Percentiles rank a stretch among this genome's conserved stretches.
These are phyloP conservation scores for Luvunga scandens DNA, from an alignment of 345 rosid genomes.

Conservation along the genomic window DNA sequence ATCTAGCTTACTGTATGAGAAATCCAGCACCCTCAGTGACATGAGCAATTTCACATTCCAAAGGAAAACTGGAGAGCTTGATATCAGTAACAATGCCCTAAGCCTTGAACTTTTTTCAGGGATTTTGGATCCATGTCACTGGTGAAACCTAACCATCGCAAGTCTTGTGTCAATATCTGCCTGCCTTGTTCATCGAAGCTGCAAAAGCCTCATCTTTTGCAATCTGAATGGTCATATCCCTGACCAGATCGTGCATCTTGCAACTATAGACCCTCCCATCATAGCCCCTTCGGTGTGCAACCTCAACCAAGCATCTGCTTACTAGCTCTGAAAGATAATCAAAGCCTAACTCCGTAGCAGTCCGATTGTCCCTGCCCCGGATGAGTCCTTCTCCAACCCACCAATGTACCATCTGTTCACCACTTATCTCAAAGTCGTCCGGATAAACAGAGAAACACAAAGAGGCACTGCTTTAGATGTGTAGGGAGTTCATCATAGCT, in stretches of 20 bases:
- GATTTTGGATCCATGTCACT: slow-evolving; percentile 15
- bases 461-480: slow-evolving; percentile 52
- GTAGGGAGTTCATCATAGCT: slow-evolving; percentile 69
- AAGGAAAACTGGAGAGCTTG: slow-evolving; percentile 2
- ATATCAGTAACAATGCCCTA: slow-evolving; percentile 22
- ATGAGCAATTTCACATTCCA: not conserved
- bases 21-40: slow-evolving; percentile 32
- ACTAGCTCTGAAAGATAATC: slow-evolving; percentile 46
- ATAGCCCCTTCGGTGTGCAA: slow-evolving; percentile 44
- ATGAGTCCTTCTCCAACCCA: slow-evolving; percentile 69
- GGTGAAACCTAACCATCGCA: slow-evolving; percentile 23
- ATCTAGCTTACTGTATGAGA: slow-evolving; percentile 18
- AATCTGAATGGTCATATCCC: slow-evolving; percentile 21
- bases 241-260: slow-evolving; percentile 27
- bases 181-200: slow-evolving; percentile 20
- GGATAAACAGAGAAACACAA: slow-evolving; percentile 55
- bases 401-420: slow-evolving; percentile 52
- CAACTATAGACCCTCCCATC: slow-evolving; percentile 21
- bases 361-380: slow-evolving; percentile 28
- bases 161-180: slow-evolving; percentile 10
- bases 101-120: slow-evolving; percentile 16
- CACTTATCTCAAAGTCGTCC: slow-evolving; percentile 50
- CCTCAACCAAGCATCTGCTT: slow-evolving; percentile 58
- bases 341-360: slow-evolving; percentile 47
- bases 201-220: slow-evolving; percentile 28